Percentiles rank a stretch among this genome's conserved stretches.
phyloP scores from a whole-genome alignment of 202 grass and related monocot genomes.

The Panicum hallii region DNA sequence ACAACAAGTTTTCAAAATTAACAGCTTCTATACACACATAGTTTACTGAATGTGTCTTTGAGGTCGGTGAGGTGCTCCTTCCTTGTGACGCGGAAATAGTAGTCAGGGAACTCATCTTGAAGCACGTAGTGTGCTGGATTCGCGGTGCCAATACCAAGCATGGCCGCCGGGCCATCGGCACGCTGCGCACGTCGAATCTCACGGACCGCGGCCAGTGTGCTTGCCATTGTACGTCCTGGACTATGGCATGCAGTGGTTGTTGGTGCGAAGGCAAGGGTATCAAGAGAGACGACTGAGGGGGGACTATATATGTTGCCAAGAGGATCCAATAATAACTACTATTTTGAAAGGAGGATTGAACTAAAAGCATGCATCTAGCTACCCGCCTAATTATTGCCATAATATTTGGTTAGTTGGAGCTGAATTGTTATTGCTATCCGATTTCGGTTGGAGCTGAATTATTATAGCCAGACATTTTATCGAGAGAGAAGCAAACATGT shows the following conservation, averaged over 20 bases:
- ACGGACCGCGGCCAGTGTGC: background rate
- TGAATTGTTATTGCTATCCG: background rate
- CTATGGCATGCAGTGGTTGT: too few species aligned
- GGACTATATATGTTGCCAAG: background rate
- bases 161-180: slow-evolving; percentile 40
- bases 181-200: slow-evolving; percentile 39
- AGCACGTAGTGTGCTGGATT: slow-evolving; percentile 33
- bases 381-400: slow-evolving; percentile 3
- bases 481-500: too few species aligned
- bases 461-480: background rate
- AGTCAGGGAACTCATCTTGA: slow-evolving; percentile 44
- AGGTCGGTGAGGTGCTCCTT: slow-evolving; percentile 51
- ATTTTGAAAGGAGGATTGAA: background rate
- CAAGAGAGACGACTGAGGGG: too few species aligned
- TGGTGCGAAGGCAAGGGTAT: too few species aligned
- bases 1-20: background rate
- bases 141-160: slow-evolving; percentile 53
- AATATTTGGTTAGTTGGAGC: background rate
- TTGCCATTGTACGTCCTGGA: background rate
- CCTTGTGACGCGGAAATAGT: slow-evolving; percentile 48
- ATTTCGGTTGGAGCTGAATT: slow-evolving; percentile 4
- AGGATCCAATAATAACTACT: background rate
- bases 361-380: background rate
- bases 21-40: slow-evolving; percentile 30
- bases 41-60: slow-evolving; percentile 46